Evolutionary conservation across 345 rosid species (phyloP).

Genomic region (Eucalyptus globulus): DNA sequence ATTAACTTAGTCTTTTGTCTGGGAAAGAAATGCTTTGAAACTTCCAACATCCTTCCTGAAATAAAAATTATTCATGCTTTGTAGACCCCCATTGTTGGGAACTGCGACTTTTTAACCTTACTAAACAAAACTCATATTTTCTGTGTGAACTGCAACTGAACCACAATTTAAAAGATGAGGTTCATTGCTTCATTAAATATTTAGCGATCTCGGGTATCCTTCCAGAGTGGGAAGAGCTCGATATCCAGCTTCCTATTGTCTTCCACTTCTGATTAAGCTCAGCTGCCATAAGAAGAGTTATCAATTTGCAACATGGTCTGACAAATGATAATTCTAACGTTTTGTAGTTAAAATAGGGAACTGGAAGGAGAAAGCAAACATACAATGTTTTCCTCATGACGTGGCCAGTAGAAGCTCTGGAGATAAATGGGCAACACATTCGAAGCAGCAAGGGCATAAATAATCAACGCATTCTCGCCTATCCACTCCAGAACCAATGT

Average conservation of each 20-base stretch:
- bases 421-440: conserved; percentile 50
- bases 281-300: conserved; percentile 8
- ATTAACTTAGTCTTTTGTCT: too few species aligned
- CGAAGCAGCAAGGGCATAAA: conserved; percentile 44
- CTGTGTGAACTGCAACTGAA: neutral
- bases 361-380: neutral
- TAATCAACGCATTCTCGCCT: conserved; percentile 62
- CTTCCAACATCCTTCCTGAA: too few species aligned
- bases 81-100: neutral
- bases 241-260: neutral
- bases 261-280: conserved; percentile 26
- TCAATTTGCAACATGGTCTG: neutral
- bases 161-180: neutral
- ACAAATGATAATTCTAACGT: neutral
- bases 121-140: neutral
- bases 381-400: conserved; percentile 57
- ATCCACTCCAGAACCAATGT: conserved; percentile 56
- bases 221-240: neutral
- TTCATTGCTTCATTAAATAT: neutral
- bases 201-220: neutral
- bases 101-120: neutral
- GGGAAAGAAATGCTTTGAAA: too few species aligned
- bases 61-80: too few species aligned
- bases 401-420: conserved; percentile 68
- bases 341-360: neutral